Evolutionary conservation across 306 rosid genomes (phyloP).

Genomic region (Castanea sativa): DNA sequence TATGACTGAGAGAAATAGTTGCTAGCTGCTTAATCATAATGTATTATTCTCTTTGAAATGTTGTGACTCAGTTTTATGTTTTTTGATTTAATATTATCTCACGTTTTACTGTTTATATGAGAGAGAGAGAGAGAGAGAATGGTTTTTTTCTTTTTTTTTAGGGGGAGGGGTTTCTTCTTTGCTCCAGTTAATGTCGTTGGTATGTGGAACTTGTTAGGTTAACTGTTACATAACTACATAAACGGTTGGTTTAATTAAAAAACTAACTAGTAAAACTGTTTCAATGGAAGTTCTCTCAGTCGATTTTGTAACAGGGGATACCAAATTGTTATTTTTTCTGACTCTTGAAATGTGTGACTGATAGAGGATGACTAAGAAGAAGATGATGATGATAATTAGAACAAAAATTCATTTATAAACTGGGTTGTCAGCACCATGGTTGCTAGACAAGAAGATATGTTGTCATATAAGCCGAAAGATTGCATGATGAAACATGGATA

Average conservation of each 20-base stretch:
- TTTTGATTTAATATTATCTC: not conserved
- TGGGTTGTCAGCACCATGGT: not conserved
- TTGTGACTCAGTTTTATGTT: conserved; percentile 13
- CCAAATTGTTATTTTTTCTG: not conserved
- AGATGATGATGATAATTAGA: not conserved
- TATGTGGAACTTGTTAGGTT: conserved; percentile 18
- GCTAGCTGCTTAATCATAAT: conserved; percentile 7
- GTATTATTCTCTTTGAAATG: not conserved
- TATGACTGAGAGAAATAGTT: conserved; percentile 10
- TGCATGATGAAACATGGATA: not conserved
- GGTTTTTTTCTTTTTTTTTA: not conserved
- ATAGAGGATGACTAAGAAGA: not conserved
- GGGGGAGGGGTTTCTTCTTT: not conserved
- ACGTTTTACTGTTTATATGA: not conserved
- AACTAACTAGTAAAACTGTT: not conserved
- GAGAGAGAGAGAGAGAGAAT: not conserved
- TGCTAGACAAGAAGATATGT: not conserved
- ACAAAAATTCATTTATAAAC: not conserved
- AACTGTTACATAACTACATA: conserved; percentile 28
- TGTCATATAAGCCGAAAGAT: not conserved
- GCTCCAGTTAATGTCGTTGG: conserved; percentile 17
- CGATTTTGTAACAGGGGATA: not conserved
- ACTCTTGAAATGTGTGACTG: not conserved
- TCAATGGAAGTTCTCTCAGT: not conserved
- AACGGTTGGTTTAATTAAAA: conserved; percentile 8